Conservation (phyloP, 2,329 filamentous ascomycete species). For the Nemania sp. region DNA sequence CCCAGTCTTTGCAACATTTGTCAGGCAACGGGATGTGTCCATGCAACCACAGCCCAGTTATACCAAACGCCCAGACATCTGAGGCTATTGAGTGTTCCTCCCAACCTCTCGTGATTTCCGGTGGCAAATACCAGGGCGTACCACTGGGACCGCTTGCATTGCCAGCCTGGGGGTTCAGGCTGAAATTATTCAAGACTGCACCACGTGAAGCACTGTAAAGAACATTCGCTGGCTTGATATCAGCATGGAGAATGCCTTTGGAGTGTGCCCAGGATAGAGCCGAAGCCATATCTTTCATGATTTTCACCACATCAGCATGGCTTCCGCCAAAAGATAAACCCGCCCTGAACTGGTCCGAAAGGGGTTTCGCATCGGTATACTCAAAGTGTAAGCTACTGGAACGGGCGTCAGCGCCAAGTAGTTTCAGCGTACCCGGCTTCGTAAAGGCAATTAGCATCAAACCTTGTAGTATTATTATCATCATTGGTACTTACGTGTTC, state of each 20-base stretch:
- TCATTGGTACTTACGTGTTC: slow-evolving; percentile 5
- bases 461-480: accelerated
- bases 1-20: background rate
- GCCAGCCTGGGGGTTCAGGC: background rate
- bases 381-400: slow-evolving; percentile 4
- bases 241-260: background rate
- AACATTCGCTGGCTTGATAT: slow-evolving; percentile 14
- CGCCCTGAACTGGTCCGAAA: background rate
- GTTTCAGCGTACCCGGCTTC: background rate
- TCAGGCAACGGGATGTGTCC: background rate
- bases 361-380: background rate
- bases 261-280: background rate
- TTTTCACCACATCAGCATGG: background rate
- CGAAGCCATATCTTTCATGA: slow-evolving; percentile 2
- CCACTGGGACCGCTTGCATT: background rate
- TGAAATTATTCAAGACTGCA: slow-evolving; percentile 8
- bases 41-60: background rate
- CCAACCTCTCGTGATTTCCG: background rate
- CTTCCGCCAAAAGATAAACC: background rate
- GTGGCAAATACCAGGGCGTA: slow-evolving; percentile 10
- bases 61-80: slow-evolving; percentile 2
- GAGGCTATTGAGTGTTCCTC: background rate
- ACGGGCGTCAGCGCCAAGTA: slow-evolving; percentile 5
- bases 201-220: background rate
- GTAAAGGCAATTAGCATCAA: background rate